Conservation (phyloP, 1,139 yeast genomes). For the Yamadazyma siamensis region DNA sequence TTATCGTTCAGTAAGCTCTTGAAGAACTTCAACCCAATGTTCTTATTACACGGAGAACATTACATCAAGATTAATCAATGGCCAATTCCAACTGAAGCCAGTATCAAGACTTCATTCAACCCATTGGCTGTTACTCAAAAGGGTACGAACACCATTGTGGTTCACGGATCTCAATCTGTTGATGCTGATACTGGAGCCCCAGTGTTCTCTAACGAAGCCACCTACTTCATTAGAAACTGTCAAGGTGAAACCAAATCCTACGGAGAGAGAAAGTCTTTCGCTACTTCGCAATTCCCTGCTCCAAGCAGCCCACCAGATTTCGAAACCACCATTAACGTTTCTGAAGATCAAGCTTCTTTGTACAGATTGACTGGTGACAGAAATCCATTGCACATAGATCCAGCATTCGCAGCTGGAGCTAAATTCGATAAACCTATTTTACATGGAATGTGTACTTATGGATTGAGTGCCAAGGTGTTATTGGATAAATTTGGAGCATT, state of each 20-base stretch:
- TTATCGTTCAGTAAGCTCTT: slow-evolving; percentile 56
- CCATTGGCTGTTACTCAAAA: slow-evolving; percentile 81
- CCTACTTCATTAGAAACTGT: slow-evolving; percentile 84
- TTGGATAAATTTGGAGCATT: slow-evolving; percentile 79
- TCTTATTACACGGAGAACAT: slow-evolving; percentile 93
- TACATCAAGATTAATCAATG: slow-evolving; percentile 74
- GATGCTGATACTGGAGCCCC: slow-evolving; percentile 70
- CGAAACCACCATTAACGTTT: slow-evolving; percentile 56
- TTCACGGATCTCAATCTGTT: slow-evolving; percentile 68
- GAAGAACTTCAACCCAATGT: slow-evolving; percentile 84
- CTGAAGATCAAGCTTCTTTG: slow-evolving; percentile 77
- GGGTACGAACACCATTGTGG: slow-evolving; percentile 83
- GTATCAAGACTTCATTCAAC: slow-evolving; percentile 54
- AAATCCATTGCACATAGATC: slow-evolving; percentile 95
- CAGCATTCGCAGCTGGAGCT: slow-evolving; percentile 84
- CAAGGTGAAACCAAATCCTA: slow-evolving; percentile 57
- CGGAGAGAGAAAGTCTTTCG: slow-evolving; percentile 51
- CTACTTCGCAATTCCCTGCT: slow-evolving; percentile 62
- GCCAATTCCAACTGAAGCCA: slow-evolving; percentile 77
- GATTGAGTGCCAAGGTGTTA: slow-evolving; percentile 74
- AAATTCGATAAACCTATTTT: slow-evolving; percentile 83
- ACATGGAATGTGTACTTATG: slow-evolving; percentile 90
- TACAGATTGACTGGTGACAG: slow-evolving; percentile 92
- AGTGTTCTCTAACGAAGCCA: slow-evolving; percentile 77
- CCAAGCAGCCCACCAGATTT: slow-evolving; percentile 71